phyloP scores from a whole-genome alignment of 208 protist genomes.

The Trypanosoma cruzi region DNA sequence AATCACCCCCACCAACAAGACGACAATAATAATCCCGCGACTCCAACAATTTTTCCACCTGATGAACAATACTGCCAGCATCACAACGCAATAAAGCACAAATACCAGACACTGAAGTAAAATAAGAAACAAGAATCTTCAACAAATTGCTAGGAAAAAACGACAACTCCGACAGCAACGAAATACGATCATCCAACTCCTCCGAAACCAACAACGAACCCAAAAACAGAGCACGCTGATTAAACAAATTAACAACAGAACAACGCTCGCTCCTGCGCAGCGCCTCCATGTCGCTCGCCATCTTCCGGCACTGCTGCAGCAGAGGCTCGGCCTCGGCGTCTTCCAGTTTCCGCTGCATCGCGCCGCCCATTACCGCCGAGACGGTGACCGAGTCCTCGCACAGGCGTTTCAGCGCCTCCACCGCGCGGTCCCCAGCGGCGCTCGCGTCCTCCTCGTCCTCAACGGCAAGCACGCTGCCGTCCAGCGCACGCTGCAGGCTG shows the following conservation, averaged over 20 bases:
- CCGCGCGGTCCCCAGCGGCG: too few species aligned
- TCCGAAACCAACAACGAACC: not conserved
- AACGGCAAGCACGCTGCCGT: too few species aligned
- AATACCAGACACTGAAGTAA: not conserved
- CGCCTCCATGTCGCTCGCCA: not conserved
- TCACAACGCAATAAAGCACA: slow-evolving; percentile 14
- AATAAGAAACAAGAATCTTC: not conserved
- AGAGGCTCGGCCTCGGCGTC: too few species aligned
- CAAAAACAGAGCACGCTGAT: not conserved
- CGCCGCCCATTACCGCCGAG: too few species aligned
- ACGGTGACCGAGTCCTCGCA: too few species aligned
- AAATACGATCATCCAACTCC: slow-evolving; percentile 12
- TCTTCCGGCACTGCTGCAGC: too few species aligned
- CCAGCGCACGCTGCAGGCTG: too few species aligned
- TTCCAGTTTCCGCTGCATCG: too few species aligned
- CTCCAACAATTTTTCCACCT: not conserved
- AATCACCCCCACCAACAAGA: slow-evolving; percentile 14
- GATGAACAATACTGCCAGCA: not conserved
- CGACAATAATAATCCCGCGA: slow-evolving; percentile 9
- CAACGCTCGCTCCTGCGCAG: slow-evolving; percentile 13
- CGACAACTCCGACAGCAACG: not conserved
- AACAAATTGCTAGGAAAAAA: not conserved
- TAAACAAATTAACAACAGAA: not conserved
- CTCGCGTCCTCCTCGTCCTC: too few species aligned
- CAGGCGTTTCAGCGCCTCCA: too few species aligned